A percentile compares a stretch with the other conserved stretches of the same genome.
Evolutionary conservation across 23 red algal species (phyloP).

Genomic region (Gracilariopsis chorda): DNA sequence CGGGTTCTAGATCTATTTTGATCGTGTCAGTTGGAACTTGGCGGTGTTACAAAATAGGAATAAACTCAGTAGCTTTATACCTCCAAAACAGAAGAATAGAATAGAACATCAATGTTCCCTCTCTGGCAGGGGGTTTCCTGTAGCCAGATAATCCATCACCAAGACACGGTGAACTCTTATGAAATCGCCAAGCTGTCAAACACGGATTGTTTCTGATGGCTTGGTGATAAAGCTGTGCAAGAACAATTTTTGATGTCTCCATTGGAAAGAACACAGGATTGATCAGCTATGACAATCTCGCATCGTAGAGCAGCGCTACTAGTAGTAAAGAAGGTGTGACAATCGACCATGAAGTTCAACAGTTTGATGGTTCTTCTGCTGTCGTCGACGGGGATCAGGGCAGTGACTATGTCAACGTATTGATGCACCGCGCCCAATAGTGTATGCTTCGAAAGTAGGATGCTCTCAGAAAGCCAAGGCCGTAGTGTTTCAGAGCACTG

Average conservation of each 20-base stretch:
- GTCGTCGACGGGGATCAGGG: not conserved
- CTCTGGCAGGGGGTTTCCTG: not conserved
- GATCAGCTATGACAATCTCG: conserved; percentile 30
- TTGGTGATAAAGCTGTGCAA: conserved; percentile 13
- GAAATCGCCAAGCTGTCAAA: conserved; percentile 43
- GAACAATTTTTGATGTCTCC: not conserved
- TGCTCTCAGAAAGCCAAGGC: too few relatives aligned
- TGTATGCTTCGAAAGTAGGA: too few relatives aligned
- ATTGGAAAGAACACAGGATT: not conserved
- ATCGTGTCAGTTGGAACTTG: not conserved
- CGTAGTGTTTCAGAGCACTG: too few relatives aligned
- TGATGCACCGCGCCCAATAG: not conserved
- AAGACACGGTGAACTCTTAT: not conserved
- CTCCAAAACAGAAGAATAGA: conserved; percentile 21
- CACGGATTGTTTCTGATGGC: conserved; percentile 16
- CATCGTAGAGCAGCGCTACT: conserved; percentile 26
- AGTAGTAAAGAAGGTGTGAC: conserved; percentile 18
- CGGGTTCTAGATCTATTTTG: not conserved
- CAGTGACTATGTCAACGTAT: not conserved
- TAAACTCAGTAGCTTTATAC: not conserved
- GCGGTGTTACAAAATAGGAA: not conserved
- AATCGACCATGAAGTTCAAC: conserved; percentile 32
- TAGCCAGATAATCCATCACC: not conserved
- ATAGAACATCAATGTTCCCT: not conserved
- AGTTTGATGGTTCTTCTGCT: not conserved